Percentiles rank a stretch among this genome's conserved stretches.
These are phyloP conservation scores for Trichosporon sp. DNA, from an alignment of 1,284 basidiomycete species.

Conservation along the genomic window DNA sequence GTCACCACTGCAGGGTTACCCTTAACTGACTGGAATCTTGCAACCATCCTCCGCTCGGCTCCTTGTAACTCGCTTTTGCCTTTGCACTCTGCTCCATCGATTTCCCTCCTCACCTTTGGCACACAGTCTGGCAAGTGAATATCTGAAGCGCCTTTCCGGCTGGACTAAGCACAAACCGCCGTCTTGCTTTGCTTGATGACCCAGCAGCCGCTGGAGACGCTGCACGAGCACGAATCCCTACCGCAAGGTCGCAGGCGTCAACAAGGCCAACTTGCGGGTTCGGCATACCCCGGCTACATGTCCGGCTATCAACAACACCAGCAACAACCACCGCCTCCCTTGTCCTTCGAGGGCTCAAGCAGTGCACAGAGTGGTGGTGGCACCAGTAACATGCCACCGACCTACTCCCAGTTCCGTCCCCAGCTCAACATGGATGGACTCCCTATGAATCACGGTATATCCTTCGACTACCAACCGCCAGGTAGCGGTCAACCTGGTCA, in stretches of 20 bases:
- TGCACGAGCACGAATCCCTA: slow-evolving; percentile 9
- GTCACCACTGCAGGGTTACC: not conserved
- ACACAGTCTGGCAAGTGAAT: not conserved
- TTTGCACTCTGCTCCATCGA: not conserved
- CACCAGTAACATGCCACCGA: not conserved
- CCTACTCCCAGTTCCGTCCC: not conserved
- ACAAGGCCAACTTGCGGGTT: not conserved
- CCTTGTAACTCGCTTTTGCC: not conserved
- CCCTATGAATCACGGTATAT: not conserved
- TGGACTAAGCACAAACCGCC: not conserved
- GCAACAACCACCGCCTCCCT: slow-evolving; percentile 5
- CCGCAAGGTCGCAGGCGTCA: slow-evolving; percentile 5
- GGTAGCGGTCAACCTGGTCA: not conserved
- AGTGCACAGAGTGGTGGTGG: not conserved
- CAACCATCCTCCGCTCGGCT: not conserved
- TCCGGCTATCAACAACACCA: slow-evolving; percentile 13
- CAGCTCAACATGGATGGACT: slow-evolving; percentile 9
- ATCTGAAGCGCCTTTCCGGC: not conserved
- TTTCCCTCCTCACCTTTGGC: not conserved
- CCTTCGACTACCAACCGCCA: slow-evolving; percentile 8
- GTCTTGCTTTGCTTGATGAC: slow-evolving; percentile 5
- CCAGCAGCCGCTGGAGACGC: not conserved
- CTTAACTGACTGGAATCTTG: slow-evolving; percentile 10
- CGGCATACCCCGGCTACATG: slow-evolving; percentile 7
- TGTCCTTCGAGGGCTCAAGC: not conserved